Evolutionary conservation across 1,284 basidiomycete species (phyloP), one percentile per base, ranked within the genome.

Genomic region (Fistulina hepatica): DNA sequence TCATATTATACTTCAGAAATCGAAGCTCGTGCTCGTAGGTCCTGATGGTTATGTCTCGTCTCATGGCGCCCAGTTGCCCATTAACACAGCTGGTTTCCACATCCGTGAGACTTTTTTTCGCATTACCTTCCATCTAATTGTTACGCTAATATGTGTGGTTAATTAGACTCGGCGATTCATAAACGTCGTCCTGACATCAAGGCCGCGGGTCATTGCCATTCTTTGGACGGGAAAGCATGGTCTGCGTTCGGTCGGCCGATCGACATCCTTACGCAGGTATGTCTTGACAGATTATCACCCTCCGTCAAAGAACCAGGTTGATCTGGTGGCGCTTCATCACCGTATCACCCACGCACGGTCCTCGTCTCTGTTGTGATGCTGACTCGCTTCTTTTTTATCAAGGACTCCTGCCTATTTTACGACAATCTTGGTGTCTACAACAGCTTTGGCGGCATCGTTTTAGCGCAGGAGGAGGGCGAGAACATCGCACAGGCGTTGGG

Each of bases 121-220:
- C n/a, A n/a, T n/a, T n/a, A n/a, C n/a, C 31, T 4, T 8, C 33
- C 4, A 31, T 9, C 19, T 13, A 31, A 13, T 19, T 31, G 3
- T 25, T 31, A 13, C 3, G 10, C 5, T 5, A 16, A 31, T 13
- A 3, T 11, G 9, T 31, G 28, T 16, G 11, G 28, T 31, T 19
- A 19, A 6, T 5, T 16, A 31, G 28, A 73, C 48, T 67, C 69
- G 19, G 67, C 72, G 3, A 65, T 78, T 35, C 75, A 77, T 50
- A 58, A 60, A 11, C 67, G 69, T n/a, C 68, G 76, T 16, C 73
- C 74, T 0, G 76, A 81, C 48, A 64, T 78, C 13, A 48, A 71
- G 23, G 76, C 76, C 26, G 75, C 74, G 4, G 76, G 76, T 5
- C 78, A 81, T 54, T 71, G 70, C 13, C 77, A 81, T 53, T 71